Percentiles rank a stretch among this genome's conserved stretches.
These are phyloP conservation scores for Xylaria sp. DNA, from an alignment of 2,329 filamentous ascomycete genomes.

Conservation along the genomic window DNA sequence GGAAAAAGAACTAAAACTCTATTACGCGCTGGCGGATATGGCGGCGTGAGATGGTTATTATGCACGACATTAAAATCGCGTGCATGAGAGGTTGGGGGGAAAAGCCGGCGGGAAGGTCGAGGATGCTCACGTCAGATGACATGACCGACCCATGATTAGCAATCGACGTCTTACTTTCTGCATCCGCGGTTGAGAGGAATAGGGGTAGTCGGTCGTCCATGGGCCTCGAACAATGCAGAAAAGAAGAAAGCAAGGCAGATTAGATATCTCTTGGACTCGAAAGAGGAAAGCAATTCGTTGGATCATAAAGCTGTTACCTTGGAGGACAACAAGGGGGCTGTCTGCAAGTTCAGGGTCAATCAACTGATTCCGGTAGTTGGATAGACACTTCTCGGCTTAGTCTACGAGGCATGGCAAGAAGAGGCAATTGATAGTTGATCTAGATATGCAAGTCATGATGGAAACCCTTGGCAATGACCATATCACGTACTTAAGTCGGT, in stretches of 20 bases:
- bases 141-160: constrained; percentile 14
- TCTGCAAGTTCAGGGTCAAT: neutral
- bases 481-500: neutral
- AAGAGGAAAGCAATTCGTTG: constrained; percentile 5
- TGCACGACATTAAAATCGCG: constrained; percentile 27
- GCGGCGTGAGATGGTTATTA: constrained; percentile 23
- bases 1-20: neutral
- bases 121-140: constrained; percentile 32
- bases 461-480: neutral
- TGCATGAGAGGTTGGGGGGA: constrained; percentile 22
- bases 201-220: constrained; percentile 1
- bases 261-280: neutral
- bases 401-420: neutral
- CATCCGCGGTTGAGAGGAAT: constrained; percentile 20
- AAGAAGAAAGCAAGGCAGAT: constrained; percentile 6
- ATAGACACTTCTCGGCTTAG: neutral
- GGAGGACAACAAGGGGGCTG: constrained; percentile 5
- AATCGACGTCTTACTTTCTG: constrained; percentile 20
- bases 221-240: constrained; percentile 5
- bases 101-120: constrained; percentile 12
- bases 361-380: neutral
- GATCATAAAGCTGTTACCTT: neutral
- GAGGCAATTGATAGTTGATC: neutral
- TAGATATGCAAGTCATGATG: neutral
- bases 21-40: constrained; percentile 23